These are phyloP conservation scores for Lentinula detonsa DNA, from an alignment of 768 basidiomycete species.

Conservation along the genomic window DNA sequence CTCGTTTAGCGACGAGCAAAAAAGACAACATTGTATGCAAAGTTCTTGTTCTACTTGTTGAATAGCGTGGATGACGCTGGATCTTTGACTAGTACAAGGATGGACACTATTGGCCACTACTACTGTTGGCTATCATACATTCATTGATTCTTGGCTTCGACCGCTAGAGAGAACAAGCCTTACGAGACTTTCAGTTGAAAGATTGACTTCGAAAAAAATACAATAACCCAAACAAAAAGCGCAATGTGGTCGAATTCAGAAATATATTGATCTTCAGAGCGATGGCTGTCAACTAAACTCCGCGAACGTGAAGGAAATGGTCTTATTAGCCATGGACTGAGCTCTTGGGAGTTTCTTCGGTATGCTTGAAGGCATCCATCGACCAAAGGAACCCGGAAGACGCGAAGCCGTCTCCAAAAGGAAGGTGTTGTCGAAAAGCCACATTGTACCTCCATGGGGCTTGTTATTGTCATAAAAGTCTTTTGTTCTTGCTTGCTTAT, in stretches of 20 bases:
- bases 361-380: too few species aligned
- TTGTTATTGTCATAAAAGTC: background rate
- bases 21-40: too few species aligned
- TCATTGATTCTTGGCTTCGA: background rate
- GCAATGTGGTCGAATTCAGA: too few species aligned
- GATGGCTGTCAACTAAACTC: too few species aligned
- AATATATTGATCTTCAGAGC: too few species aligned
- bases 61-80: background rate
- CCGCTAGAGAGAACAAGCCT: background rate
- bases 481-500: conserved; percentile 5
- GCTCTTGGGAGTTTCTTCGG: too few species aligned
- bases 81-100: background rate
- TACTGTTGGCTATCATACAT: background rate
- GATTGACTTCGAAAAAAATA: background rate
- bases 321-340: too few species aligned
- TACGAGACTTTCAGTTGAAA: background rate
- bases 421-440: conserved; percentile 4
- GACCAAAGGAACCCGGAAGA: background rate
- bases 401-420: background rate
- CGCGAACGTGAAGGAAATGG: too few species aligned
- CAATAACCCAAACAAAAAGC: background rate
- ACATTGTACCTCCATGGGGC: background rate
- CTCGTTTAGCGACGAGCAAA: too few species aligned
- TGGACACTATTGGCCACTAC: background rate
- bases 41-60: too few species aligned